These are phyloP conservation scores for Leccinum ochraceum DNA, from an alignment of 768 basidiomycete species.

Conservation along the genomic window DNA sequence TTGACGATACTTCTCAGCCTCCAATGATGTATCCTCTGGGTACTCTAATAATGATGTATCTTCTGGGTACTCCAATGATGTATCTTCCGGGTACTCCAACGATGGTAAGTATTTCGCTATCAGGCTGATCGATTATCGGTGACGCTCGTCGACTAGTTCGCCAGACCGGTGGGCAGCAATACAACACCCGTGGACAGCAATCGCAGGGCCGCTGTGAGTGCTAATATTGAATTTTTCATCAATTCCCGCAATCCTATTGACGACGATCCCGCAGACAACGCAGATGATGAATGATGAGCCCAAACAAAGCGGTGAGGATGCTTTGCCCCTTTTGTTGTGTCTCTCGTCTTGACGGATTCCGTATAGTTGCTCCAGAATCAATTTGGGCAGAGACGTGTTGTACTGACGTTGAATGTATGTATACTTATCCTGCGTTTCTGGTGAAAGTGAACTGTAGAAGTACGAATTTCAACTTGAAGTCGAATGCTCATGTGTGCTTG, in stretches of 20 bases:
- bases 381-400: background rate
- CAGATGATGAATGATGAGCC: slow-evolving; percentile 56
- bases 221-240: background rate
- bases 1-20: background rate
- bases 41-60: background rate
- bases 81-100: too few species aligned
- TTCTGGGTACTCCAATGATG: background rate
- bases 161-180: slow-evolving; percentile 57
- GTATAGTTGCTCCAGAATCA: background rate
- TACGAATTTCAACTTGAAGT: background rate
- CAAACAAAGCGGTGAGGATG: slow-evolving; percentile 46
- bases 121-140: slow-evolving; percentile 11
- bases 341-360: background rate
- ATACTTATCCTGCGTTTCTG: background rate
- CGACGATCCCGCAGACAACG: slow-evolving; percentile 48
- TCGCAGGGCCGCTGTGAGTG: slow-evolving; percentile 27
- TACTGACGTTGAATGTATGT: background rate
- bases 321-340: background rate
- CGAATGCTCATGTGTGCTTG: background rate
- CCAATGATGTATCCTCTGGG: background rate
- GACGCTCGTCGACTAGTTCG: slow-evolving; percentile 34
- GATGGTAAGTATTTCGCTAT: background rate
- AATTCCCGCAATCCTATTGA: slow-evolving; percentile 7
- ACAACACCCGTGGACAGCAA: slow-evolving; percentile 14
- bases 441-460: background rate